phyloP scores from a whole-genome alignment of 2,329 filamentous ascomycete species.

The Exophiala spinifera region DNA sequence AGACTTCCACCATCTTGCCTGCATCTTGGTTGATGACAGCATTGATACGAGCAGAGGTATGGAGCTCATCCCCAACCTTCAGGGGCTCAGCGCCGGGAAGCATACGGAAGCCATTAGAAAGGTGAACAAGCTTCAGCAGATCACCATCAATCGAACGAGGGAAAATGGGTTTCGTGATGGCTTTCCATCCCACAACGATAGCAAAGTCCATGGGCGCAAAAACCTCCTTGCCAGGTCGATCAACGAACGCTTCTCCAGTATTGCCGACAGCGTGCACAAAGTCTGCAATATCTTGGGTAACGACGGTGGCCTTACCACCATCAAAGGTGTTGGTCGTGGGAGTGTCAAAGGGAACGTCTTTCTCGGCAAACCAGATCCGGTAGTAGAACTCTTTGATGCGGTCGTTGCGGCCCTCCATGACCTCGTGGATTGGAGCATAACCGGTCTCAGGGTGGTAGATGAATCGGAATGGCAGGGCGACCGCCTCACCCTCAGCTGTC shows the following conservation, averaged over 20 bases:
- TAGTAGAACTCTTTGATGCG: conserved; percentile 99
- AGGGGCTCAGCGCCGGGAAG: conserved; percentile 89
- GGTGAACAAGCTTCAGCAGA: conserved; percentile 88
- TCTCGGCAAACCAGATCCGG: conserved; percentile 92
- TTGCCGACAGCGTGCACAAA: conserved; percentile 99
- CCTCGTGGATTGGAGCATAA: conserved; percentile 94
- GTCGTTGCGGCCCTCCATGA: conserved; percentile 94
- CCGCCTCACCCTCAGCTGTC: conserved; percentile 76
- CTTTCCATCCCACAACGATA: conserved; percentile 98
- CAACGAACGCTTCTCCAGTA: conserved; percentile 94
- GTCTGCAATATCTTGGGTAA: conserved; percentile 89
- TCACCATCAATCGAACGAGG: conserved; percentile 94
- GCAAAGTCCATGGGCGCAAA: conserved; percentile 98
- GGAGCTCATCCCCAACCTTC: conserved; percentile 90
- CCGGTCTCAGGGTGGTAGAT: conserved; percentile 92
- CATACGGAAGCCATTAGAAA: conserved; percentile 98
- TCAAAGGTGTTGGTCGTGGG: conserved; percentile 84
- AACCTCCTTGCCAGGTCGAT: conserved; percentile 88
- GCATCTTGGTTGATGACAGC: conserved; percentile 97
- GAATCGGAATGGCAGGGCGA: conserved; percentile 82
- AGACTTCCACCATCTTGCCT: conserved; percentile 99
- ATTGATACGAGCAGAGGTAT: conserved; percentile 93
- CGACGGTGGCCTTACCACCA: conserved; percentile 82
- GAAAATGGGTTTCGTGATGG: conserved; percentile 99
- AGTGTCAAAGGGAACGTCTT: conserved; percentile 76